A percentile compares a stretch with the other conserved stretches of the same genome.
These are phyloP conservation scores for Fusarium siculi DNA, from an alignment of 2,329 filamentous ascomycete species.

Conservation along the genomic window DNA sequence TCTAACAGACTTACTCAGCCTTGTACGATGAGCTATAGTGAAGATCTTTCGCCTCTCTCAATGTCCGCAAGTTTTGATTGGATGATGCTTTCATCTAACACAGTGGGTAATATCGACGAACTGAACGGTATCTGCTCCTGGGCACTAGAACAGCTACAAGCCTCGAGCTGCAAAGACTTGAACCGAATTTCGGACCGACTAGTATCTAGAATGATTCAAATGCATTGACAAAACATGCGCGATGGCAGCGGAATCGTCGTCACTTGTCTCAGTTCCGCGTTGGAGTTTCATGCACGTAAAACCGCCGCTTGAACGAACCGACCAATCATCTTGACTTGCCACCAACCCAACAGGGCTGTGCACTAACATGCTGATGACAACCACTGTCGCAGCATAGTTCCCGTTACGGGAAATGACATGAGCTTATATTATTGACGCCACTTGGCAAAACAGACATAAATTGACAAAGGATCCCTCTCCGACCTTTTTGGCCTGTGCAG, in stretches of 20 bases:
- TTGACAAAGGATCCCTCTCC: neutral
- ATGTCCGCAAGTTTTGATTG: neutral
- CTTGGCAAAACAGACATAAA: neutral
- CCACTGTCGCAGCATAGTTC: neutral
- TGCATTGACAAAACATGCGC: no score
- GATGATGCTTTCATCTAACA: no score
- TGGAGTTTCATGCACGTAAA: neutral
- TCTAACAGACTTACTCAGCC: conserved; percentile 19
- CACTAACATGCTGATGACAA: neutral
- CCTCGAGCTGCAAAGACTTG: accelerated
- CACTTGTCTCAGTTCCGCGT: neutral
- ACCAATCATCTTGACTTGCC: neutral
- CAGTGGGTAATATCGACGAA: neutral
- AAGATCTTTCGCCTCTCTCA: no score
- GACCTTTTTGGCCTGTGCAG: neutral
- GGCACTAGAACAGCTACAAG: neutral
- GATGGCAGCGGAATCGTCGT: neutral
- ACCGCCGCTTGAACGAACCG: neutral
- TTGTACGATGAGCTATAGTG: neutral
- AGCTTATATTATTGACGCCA: neutral
- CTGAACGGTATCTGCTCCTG: neutral
- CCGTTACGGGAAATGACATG: neutral
- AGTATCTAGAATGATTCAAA: no score
- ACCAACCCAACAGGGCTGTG: neutral
- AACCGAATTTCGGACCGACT: no score